Conservation (phyloP, 163 green algal species). For the Prototheca cutis region DNA sequence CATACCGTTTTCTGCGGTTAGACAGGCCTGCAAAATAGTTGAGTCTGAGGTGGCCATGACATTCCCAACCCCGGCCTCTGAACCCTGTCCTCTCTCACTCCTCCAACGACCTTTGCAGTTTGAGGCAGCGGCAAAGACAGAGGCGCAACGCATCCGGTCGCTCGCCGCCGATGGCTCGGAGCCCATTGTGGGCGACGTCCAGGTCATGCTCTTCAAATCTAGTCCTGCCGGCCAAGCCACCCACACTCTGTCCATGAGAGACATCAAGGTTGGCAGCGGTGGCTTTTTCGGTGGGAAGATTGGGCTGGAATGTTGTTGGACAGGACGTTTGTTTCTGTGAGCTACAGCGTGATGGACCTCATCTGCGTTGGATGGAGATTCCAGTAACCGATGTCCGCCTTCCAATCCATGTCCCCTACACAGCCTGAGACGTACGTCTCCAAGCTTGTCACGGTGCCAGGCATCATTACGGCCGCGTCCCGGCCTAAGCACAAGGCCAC, state of each 20-base stretch:
- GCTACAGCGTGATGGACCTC: too few relatives aligned
- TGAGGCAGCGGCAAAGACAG: constrained; percentile 27
- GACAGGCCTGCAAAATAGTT: too few relatives aligned
- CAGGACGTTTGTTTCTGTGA: too few relatives aligned
- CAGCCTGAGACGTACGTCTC: constrained; percentile 75
- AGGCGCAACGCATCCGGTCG: constrained; percentile 18
- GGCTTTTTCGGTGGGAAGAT: too few relatives aligned
- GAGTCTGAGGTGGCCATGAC: too few relatives aligned
- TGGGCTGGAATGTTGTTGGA: too few relatives aligned
- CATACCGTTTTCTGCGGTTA: too few relatives aligned
- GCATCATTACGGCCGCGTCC: constrained; percentile 87
- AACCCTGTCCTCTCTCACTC: too few relatives aligned
- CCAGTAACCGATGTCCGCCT: too few relatives aligned
- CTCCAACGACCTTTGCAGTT: constrained; percentile 13
- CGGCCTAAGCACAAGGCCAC: constrained; percentile 86
- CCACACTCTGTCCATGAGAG: constrained; percentile 24
- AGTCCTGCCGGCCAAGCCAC: background rate
- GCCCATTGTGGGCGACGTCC: constrained; percentile 22
- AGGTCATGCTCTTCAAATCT: constrained; percentile 31
- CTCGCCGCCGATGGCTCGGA: constrained; percentile 10
- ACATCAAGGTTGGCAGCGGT: constrained; percentile 38
- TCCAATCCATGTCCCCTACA: too few relatives aligned
- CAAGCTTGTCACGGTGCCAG: constrained; percentile 86
- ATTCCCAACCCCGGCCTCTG: too few relatives aligned
- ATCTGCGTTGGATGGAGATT: too few relatives aligned